A percentile compares a stretch with the other conserved stretches of the same genome.
phyloP scores from a whole-genome alignment of 768 basidiomycete species.

The Exsudoporus frostii region DNA sequence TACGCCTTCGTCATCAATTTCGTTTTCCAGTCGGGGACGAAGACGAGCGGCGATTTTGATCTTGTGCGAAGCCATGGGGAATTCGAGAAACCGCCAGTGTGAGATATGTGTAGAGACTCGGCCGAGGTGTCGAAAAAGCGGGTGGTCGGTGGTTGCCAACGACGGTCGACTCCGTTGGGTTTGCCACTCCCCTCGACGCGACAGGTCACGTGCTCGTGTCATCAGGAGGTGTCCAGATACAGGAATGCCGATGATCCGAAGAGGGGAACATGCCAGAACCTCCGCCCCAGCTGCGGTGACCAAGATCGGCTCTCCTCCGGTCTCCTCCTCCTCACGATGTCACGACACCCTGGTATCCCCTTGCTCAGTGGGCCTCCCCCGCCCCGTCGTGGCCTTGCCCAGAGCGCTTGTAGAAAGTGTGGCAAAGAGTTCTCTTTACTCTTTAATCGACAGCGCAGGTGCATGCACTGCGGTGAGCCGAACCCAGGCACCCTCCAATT shows the following conservation, averaged over 20 bases:
- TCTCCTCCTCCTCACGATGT: conserved; percentile 11
- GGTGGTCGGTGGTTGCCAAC: neutral
- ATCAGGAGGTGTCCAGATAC: neutral
- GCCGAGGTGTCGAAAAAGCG: neutral
- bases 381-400: conserved; percentile 26
- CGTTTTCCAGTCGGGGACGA: conserved; percentile 59
- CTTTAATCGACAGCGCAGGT: conserved; percentile 60
- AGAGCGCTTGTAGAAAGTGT: conserved; percentile 59
- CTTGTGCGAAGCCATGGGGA: conserved; percentile 38
- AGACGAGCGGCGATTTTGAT: conserved; percentile 73
- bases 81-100: neutral
- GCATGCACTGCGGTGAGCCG: conserved; percentile 71
- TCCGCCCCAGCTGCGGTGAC: neutral
- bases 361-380: conserved; percentile 69
- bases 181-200: conserved; percentile 27
- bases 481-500: neutral
- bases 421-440: conserved; percentile 69
- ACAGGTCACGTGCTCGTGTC: conserved; percentile 24
- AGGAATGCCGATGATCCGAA: conserved; percentile 18
- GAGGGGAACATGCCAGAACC: conserved; percentile 11
- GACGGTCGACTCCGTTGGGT: conserved; percentile 13
- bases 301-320: neutral
- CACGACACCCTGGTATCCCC: conserved; percentile 50
- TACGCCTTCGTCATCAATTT: conserved; percentile 60
- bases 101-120: neutral